Conservation (phyloP, 2,329 filamentous ascomycete species). For the Zasmidium cellare region DNA sequence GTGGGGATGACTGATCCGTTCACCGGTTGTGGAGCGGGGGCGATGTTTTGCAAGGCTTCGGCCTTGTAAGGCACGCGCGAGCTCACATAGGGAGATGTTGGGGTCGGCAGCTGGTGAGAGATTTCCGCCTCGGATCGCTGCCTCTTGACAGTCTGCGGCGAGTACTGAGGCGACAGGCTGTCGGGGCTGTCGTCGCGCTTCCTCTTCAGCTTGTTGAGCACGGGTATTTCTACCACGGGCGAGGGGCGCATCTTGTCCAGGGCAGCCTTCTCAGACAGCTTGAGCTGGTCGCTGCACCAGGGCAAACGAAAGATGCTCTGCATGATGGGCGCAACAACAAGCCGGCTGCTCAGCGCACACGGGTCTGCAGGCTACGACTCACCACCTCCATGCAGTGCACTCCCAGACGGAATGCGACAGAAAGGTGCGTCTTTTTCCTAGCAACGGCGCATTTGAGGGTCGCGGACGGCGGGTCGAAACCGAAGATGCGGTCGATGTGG, state of each 20-base stretch:
- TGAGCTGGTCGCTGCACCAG: conserved; percentile 43
- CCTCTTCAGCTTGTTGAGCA: conserved; percentile 58
- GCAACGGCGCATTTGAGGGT: neutral
- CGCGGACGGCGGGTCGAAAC: neutral
- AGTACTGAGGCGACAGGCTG: conserved; percentile 21
- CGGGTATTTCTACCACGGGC: conserved; percentile 48
- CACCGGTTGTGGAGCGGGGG: neutral
- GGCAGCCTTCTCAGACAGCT: conserved; percentile 34
- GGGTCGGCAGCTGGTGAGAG: conserved; percentile 13
- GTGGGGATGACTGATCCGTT: neutral
- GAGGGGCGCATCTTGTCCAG: conserved; percentile 42
- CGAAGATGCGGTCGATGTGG: neutral
- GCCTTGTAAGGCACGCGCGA: conserved; percentile 6
- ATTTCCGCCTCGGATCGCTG: conserved; percentile 34
- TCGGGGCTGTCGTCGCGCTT: conserved; percentile 56
- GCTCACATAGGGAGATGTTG: conserved; percentile 11
- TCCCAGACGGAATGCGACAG: conserved; percentile 24
- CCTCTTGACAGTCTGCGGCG: conserved; percentile 20
- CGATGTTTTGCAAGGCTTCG: neutral
- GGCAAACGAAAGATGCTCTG: conserved; percentile 53
- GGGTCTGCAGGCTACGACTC: conserved; percentile 17
- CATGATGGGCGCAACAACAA: conserved; percentile 38
- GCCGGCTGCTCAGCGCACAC: conserved; percentile 15
- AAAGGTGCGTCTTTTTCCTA: neutral
- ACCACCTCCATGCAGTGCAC: conserved; percentile 28